Conservation (phyloP, 2,329 filamentous ascomycete genomes). For the Drechslerella dactyloides region DNA sequence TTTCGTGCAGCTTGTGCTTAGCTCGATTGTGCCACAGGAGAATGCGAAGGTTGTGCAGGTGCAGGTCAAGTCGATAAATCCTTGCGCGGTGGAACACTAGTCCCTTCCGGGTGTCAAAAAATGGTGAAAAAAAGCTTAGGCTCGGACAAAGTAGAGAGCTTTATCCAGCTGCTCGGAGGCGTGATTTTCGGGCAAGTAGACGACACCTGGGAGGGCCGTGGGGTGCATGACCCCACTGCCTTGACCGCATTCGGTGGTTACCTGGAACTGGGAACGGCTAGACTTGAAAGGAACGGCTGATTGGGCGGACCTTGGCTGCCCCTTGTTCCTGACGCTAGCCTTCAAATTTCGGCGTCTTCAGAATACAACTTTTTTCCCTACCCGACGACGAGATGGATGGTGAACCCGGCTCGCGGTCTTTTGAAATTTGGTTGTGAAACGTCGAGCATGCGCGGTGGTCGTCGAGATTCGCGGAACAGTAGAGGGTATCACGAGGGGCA, state of each 20-base stretch:
- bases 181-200: conserved; percentile 20
- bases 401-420: background rate
- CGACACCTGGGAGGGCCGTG: conserved; percentile 25
- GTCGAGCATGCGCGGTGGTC: conserved; percentile 8
- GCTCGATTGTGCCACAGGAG: conserved; percentile 19
- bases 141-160: conserved; percentile 17
- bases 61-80: conserved; percentile 32
- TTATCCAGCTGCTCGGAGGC: conserved; percentile 24
- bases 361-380: background rate
- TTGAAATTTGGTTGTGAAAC: conserved; percentile 26
- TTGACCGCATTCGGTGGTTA: conserved; percentile 44
- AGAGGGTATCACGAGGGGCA: conserved; percentile 33
- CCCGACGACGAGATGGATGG: background rate
- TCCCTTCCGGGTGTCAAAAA: conserved; percentile 8
- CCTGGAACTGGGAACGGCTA: conserved; percentile 26
- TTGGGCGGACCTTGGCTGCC: conserved; percentile 36
- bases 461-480: conserved; percentile 15
- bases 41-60: conserved; percentile 9
- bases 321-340: conserved; percentile 51
- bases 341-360: conserved; percentile 7
- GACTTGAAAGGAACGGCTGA: conserved; percentile 17
- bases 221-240: conserved; percentile 21
- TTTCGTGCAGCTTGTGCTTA: conserved; percentile 9
- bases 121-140: conserved; percentile 17
- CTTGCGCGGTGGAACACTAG: conserved; percentile 21